Evolutionary conservation across 2,329 filamentous ascomycete genomes (phyloP).

Genomic region (Beauveria sp.): DNA sequence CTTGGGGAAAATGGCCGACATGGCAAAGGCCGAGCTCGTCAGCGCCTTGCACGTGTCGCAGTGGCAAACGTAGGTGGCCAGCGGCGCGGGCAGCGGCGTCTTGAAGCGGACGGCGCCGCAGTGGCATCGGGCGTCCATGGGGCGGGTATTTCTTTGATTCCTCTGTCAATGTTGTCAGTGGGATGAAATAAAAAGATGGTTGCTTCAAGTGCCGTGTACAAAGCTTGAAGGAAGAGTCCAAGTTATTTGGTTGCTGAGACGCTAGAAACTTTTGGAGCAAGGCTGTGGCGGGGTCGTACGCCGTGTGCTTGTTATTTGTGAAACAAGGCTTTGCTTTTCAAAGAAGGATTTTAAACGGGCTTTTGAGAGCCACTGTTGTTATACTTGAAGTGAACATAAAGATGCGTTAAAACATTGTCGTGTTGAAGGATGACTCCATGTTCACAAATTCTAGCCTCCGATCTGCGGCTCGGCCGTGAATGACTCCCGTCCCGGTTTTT

Average conservation of each 20-base stretch:
- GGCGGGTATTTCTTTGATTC: not conserved
- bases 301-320: too few relatives aligned
- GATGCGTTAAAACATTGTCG: not conserved
- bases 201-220: too few relatives aligned
- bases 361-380: not conserved
- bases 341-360: too few relatives aligned
- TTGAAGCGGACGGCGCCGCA: constrained; percentile 57
- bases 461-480: constrained; percentile 9
- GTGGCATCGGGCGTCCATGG: constrained; percentile 55
- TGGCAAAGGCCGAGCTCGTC: constrained; percentile 59
- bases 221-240: too few relatives aligned
- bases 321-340: too few relatives aligned
- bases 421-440: not conserved
- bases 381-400: not conserved
- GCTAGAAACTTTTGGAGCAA: too few relatives aligned
- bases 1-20: constrained; percentile 62
- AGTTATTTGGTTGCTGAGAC: too few relatives aligned
- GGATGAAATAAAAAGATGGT: too few relatives aligned
- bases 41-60: constrained; percentile 60
- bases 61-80: constrained; percentile 65
- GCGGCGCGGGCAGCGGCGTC: constrained; percentile 51
- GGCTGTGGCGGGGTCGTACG: too few relatives aligned
- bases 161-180: not conserved
- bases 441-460: constrained; percentile 1
- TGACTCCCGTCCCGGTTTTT: not conserved